These are phyloP conservation scores for Coemansia aciculifera DNA, from an alignment of 192 early-diverging fungal species.

Conservation along the genomic window DNA sequence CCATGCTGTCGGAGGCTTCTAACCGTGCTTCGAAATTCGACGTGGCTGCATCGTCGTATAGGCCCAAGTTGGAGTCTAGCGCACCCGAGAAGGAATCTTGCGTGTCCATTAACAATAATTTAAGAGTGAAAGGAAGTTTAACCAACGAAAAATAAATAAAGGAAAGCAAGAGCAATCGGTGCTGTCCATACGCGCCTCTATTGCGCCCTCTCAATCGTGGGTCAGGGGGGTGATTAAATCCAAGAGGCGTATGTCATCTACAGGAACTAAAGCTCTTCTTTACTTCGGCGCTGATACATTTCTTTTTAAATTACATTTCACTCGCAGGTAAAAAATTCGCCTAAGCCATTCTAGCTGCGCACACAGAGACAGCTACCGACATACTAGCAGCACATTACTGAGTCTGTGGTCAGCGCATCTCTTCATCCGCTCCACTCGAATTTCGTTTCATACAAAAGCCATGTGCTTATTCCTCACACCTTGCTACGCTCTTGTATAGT, in stretches of 20 bases:
- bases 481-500: neutral
- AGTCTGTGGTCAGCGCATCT: neutral
- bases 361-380: neutral
- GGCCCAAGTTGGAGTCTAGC: slow-evolving; percentile 22
- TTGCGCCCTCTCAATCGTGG: neutral
- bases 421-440: neutral
- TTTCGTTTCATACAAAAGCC: neutral
- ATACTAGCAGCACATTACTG: neutral
- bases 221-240: neutral
- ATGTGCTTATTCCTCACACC: neutral
- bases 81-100: slow-evolving; percentile 20
- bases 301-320: neutral
- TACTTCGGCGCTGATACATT: neutral
- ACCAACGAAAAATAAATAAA: neutral
- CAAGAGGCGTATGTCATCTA: neutral
- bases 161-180: neutral
- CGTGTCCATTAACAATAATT: slow-evolving; percentile 15
- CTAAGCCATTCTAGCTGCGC: neutral
- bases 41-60: slow-evolving; percentile 1
- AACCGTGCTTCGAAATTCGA: slow-evolving; percentile 3
- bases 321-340: neutral
- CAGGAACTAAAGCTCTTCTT: neutral
- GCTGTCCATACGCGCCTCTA: neutral
- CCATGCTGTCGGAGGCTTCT: slow-evolving; percentile 12
- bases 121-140: neutral